Evolutionary conservation across 139 green algal genomes (phyloP).

Genomic region (Eudorina sp.): DNA sequence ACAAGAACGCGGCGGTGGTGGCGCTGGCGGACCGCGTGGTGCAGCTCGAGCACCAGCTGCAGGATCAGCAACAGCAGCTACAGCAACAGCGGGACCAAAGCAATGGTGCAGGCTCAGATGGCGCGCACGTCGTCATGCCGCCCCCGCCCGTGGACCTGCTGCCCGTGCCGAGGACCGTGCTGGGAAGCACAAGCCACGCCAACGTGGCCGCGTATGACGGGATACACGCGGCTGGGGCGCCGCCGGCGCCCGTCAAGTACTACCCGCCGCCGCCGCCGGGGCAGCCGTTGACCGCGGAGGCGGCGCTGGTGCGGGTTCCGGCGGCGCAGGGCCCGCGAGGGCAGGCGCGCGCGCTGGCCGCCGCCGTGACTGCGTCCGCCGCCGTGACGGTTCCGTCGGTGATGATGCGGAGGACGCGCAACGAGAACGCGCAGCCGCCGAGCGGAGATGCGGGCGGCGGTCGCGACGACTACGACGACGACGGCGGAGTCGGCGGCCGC

Average conservation of each 20-base stretch:
- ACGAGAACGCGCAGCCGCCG: slow-evolving; percentile 14
- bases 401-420: slow-evolving; percentile 8
- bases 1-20: slow-evolving; percentile 49
- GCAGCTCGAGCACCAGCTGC: slow-evolving; percentile 40
- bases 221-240: not conserved
- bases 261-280: slow-evolving; percentile 32
- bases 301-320: not conserved
- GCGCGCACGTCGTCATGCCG: not conserved
- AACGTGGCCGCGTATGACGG: slow-evolving; percentile 14
- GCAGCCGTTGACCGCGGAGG: not conserved
- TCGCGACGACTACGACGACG: too few relatives aligned
- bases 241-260: slow-evolving; percentile 35
- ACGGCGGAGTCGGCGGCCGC: too few relatives aligned
- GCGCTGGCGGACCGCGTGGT: slow-evolving; percentile 41
- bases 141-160: slow-evolving; percentile 8
- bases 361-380: slow-evolving; percentile 10
- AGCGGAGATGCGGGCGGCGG: too few relatives aligned
- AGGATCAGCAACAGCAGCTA: not conserved
- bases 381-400: slow-evolving; percentile 23
- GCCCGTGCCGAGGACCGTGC: slow-evolving; percentile 32
- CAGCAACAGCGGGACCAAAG: slow-evolving; percentile 2
- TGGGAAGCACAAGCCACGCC: not conserved
- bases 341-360: slow-evolving; percentile 24
- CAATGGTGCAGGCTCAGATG: not conserved
- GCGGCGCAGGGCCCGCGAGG: not conserved